Evolutionary conservation across 2,329 filamentous ascomycete species (phyloP), one percentile per base, ranked within the genome.

Genomic region (Uncinocarpus reesii): DNA sequence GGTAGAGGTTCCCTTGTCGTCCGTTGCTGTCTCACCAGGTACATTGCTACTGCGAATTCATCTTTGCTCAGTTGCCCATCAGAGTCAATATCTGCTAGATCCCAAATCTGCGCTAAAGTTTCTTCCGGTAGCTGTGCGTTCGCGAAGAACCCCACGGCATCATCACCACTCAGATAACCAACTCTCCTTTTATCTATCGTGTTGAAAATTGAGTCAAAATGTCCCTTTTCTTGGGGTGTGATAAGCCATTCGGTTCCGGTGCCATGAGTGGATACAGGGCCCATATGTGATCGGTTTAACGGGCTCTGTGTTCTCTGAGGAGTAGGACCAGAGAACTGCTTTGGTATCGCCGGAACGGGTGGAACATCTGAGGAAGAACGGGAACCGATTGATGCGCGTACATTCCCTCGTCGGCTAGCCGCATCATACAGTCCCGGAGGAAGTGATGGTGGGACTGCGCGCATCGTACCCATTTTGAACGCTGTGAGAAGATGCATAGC

Each of bases 21-120:
- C 47, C 89, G 78, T 64, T 95, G 89, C 63, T 94, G 86, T 52
- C 89, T 80, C 58, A 98, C 95, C 43, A 98, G 74, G 62, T 93
- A 93, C 89, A 98, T 95, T 46, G 92, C 90, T 40, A 98, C 88
- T 0, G 92, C 88, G 62, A 98, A 98, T 58, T 95, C 89, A 56
- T 98, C 92, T 57, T 79, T 80, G 40, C 77, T 88, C 49, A 98
- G 72, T 49, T 84, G 82, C 8, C 92, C 92, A 57, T 89, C 84
- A 6, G 87, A 92, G 60, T 86, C 87, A 66, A 95, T 87, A 66
- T 98, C 92, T 11, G 92, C 84, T 24, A 98, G 78, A 64, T 98
- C 92, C 92, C 92, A 98, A 54, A 98, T 94, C 58, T 93, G 86
- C 24, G 92, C 92, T 46, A 98, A 73, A 7, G 79, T 80, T 59